Evolutionary conservation across 441 rosid genomes (phyloP).

Genomic region (Cnidoscolus chayamansa): DNA sequence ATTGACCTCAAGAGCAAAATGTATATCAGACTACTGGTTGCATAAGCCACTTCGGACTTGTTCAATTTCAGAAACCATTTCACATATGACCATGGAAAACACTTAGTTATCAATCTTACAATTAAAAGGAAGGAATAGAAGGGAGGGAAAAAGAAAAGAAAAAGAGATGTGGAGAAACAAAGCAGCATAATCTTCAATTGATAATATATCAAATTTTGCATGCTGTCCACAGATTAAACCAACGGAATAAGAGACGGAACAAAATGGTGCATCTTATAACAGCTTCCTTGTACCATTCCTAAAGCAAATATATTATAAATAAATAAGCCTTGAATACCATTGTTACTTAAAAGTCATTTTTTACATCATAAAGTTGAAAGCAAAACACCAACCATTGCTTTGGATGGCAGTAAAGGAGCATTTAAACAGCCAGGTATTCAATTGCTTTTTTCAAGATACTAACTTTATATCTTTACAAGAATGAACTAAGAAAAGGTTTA

Average conservation of each 20-base stretch:
- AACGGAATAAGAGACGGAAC: too few species aligned
- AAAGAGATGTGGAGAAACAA: neutral
- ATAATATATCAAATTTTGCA: neutral
- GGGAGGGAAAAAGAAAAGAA: neutral
- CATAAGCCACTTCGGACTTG: too few species aligned
- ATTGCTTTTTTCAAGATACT: too few species aligned
- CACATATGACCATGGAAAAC: too few species aligned
- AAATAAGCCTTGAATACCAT: too few species aligned
- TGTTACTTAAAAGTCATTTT: neutral
- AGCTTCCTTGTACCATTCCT: slow-evolving; percentile 1
- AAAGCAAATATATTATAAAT: neutral
- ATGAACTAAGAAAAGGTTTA: too few species aligned
- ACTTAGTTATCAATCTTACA: too few species aligned
- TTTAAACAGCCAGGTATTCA: neutral
- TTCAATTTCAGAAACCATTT: too few species aligned
- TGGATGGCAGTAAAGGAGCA: neutral
- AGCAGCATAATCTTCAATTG: neutral
- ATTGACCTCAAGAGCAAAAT: too few species aligned
- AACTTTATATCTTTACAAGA: too few species aligned
- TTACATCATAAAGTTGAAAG: neutral
- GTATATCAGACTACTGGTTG: too few species aligned
- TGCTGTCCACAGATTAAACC: neutral
- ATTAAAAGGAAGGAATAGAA: neutral
- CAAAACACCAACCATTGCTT: neutral
- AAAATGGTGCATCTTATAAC: neutral